Conservation (phyloP, 202 grass and related monocot species). For the Carex arenaria region DNA sequence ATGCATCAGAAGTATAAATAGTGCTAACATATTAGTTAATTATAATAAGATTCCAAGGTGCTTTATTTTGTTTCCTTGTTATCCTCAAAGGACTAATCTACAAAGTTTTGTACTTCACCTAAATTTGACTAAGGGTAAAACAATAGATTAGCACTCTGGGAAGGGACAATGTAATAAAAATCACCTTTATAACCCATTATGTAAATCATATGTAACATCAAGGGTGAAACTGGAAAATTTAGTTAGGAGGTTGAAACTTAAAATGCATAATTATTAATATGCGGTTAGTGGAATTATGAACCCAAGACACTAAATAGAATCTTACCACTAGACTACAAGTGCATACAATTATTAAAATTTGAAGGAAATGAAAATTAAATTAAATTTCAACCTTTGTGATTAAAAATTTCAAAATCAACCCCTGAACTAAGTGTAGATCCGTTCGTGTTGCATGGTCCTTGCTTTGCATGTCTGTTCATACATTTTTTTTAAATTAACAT, state of each 20-base stretch:
- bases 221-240: too few species aligned
- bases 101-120: neutral
- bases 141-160: conserved; percentile 1
- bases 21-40: neutral
- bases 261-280: too few species aligned
- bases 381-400: too few species aligned
- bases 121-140: neutral
- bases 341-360: too few species aligned
- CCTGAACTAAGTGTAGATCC: too few species aligned
- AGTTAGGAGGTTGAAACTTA: too few species aligned
- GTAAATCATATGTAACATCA: neutral
- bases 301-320: too few species aligned
- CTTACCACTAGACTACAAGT: too few species aligned
- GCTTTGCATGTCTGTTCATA: neutral
- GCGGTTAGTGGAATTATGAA: too few species aligned
- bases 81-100: neutral
- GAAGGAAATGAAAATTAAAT: too few species aligned
- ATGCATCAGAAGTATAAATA: neutral
- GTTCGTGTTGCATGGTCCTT: neutral
- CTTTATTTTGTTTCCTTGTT: neutral
- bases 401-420: too few species aligned
- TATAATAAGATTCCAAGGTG: neutral
- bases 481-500: neutral
- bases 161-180: neutral
- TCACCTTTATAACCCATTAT: neutral